Percentiles rank a stretch among this genome's conserved stretches.
phyloP scores from a whole-genome alignment of 2,329 filamentous ascomycete species.

The Alternaria longipes region DNA sequence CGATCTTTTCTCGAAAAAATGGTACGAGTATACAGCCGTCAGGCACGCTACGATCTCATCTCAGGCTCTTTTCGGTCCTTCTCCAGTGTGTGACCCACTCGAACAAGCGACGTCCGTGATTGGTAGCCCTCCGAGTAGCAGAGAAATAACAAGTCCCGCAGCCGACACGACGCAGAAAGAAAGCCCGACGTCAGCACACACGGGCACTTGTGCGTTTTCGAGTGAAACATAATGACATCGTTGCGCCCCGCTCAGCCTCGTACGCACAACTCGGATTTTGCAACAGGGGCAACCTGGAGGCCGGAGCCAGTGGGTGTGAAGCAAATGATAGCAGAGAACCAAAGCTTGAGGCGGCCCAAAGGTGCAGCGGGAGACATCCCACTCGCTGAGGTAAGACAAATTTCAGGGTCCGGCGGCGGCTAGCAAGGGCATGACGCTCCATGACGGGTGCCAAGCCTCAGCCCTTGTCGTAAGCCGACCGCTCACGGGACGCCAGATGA shows the following conservation, averaged over 20 bases:
- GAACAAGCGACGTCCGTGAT: conserved; percentile 12
- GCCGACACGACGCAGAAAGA: conserved; percentile 20
- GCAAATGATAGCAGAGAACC: conserved; percentile 21
- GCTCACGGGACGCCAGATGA: conserved; percentile 26
- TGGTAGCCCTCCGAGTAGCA: conserved; percentile 18
- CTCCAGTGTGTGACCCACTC: conserved; percentile 11
- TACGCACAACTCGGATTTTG: conserved; percentile 15
- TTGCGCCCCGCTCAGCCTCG: conserved; percentile 9
- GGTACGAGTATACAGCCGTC: conserved; percentile 17
- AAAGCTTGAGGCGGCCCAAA: conserved; percentile 16
- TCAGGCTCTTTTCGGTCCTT: conserved; percentile 27
- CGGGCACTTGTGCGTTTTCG: conserved; percentile 9
- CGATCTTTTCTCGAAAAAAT: conserved; percentile 22
- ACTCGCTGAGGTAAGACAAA: conserved; percentile 21
- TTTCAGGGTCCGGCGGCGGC: conserved; percentile 30
- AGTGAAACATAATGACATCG: conserved; percentile 20
- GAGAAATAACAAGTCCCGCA: conserved; percentile 7
- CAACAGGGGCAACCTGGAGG: conserved; percentile 13
- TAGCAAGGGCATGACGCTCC: conserved; percentile 18
- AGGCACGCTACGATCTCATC: conserved; percentile 28
- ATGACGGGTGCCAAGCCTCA: conserved; percentile 33
- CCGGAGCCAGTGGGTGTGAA: conserved; percentile 6
- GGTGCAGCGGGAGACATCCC: conserved; percentile 23
- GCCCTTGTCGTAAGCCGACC: conserved; percentile 19
- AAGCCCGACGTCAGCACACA: conserved; percentile 15